Conservation (phyloP, 345 rosid genomes). For the Populus simonii region DNA sequence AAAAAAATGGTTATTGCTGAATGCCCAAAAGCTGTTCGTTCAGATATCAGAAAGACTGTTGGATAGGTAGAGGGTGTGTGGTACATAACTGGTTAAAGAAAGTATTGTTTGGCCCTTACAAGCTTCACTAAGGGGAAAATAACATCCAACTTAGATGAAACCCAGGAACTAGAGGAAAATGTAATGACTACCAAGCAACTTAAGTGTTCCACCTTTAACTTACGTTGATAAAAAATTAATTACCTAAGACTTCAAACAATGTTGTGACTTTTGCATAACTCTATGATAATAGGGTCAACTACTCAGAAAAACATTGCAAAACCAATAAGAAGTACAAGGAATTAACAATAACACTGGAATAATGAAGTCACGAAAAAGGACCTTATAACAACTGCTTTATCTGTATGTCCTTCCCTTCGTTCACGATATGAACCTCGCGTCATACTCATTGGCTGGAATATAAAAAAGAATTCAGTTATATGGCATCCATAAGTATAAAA, state of each 20-base stretch:
- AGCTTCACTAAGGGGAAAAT: not conserved
- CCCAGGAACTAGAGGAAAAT: not conserved
- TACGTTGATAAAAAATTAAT: not conserved
- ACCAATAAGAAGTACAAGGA: not conserved
- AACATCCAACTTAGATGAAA: not conserved
- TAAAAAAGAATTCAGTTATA: constrained; percentile 29
- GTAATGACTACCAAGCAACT: not conserved
- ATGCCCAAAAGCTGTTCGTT: no score
- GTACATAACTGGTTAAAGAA: no score
- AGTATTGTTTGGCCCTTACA: no score
- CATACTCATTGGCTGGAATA: constrained; percentile 85
- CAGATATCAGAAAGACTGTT: no score
- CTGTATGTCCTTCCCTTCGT: constrained; percentile 78
- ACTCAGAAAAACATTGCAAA: not conserved
- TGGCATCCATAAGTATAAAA: constrained; percentile 12
- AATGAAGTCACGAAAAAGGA: constrained; percentile 12
- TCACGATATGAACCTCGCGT: constrained; percentile 76
- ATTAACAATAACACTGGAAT: not conserved
- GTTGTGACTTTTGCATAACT: not conserved
- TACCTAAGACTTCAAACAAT: not conserved
- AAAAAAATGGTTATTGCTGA: no score
- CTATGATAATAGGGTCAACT: not conserved
- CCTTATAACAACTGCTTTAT: constrained; percentile 88
- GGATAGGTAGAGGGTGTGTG: no score
- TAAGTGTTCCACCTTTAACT: not conserved